These are phyloP conservation scores for Scleroderma bovista DNA, from an alignment of 768 basidiomycete species.

Conservation along the genomic window DNA sequence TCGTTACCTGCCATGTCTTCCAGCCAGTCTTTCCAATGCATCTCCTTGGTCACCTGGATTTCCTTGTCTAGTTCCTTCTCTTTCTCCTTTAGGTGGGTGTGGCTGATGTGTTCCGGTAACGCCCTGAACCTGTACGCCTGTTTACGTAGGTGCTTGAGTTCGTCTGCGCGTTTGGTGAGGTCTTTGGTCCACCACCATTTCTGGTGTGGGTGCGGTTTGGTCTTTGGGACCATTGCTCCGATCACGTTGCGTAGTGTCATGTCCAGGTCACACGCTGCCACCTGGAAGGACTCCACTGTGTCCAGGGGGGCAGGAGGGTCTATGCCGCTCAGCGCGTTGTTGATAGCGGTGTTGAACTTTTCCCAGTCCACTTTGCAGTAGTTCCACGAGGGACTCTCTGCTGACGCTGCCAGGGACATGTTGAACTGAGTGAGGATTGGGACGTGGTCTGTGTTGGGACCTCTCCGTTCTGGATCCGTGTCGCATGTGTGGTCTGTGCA, in stretches of 20 bases:
- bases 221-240: constrained; percentile 1
- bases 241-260: constrained; percentile 11
- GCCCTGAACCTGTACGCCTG: not conserved
- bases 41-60: not conserved
- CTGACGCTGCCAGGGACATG: not conserved
- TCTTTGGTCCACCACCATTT: constrained; percentile 21
- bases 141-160: not conserved
- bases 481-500: not conserved
- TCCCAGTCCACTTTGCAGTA: constrained; percentile 1
- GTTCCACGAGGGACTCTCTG: not conserved
- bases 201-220: constrained; percentile 9
- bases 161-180: not conserved
- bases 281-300: constrained; percentile 6
- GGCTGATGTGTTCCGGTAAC: not conserved
- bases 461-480: too few species aligned
- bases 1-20: not conserved
- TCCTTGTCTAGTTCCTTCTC: not conserved
- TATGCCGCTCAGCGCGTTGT: not conserved
- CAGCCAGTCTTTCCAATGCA: constrained; percentile 10
- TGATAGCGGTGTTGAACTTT: not conserved
- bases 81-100: not conserved
- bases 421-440: not conserved
- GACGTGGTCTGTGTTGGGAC: not conserved
- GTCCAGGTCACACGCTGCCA: not conserved
- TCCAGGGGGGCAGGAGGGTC: not conserved